Percentiles rank a stretch among this genome's conserved stretches.
Evolutionary conservation across 2,329 filamentous ascomycete species (phyloP).

Genomic region (Alternaria sp.): DNA sequence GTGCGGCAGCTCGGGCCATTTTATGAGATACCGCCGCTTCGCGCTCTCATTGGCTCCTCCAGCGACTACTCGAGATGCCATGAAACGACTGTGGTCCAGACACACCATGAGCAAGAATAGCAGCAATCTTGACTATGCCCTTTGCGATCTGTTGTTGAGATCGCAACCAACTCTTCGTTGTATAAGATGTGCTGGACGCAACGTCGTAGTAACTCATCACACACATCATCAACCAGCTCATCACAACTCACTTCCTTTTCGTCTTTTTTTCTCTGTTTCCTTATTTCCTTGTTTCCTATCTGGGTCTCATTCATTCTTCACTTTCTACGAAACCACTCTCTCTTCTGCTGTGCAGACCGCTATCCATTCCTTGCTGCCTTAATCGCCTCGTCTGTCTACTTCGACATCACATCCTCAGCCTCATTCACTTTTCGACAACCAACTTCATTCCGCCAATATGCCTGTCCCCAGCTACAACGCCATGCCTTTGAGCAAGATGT

Average conservation of each 20-base stretch:
- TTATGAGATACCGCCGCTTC: slow-evolving; percentile 33
- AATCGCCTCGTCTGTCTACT: slow-evolving; percentile 26
- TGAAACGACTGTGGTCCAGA: slow-evolving; percentile 45
- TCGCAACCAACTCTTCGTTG: slow-evolving; percentile 17
- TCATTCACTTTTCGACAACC: slow-evolving; percentile 14
- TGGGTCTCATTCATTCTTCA: slow-evolving; percentile 26
- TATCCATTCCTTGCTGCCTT: slow-evolving; percentile 36
- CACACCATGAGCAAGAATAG: slow-evolving; percentile 44
- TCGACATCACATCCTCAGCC: slow-evolving; percentile 26
- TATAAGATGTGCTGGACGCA: slow-evolving; percentile 36
- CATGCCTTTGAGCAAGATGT: slow-evolving; percentile 72
- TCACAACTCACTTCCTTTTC: slow-evolving; percentile 41
- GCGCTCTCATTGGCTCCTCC: slow-evolving; percentile 40
- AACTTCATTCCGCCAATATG: slow-evolving; percentile 50
- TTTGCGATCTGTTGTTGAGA: slow-evolving; percentile 29
- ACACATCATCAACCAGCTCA: slow-evolving; percentile 43
- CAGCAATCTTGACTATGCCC: slow-evolving; percentile 27
- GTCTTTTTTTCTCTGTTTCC: slow-evolving; percentile 44
- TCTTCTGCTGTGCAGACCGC: slow-evolving; percentile 47
- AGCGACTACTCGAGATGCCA: slow-evolving; percentile 48
- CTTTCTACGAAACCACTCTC: slow-evolving; percentile 25
- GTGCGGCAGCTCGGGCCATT: slow-evolving; percentile 45
- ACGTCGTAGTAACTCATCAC: slow-evolving; percentile 34
- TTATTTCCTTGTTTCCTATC: slow-evolving; percentile 45
- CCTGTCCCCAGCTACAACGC: slow-evolving; percentile 69